Evolutionary conservation across 2,329 filamentous ascomycete genomes (phyloP).

Genomic region (Teratosphaeria destructans): DNA sequence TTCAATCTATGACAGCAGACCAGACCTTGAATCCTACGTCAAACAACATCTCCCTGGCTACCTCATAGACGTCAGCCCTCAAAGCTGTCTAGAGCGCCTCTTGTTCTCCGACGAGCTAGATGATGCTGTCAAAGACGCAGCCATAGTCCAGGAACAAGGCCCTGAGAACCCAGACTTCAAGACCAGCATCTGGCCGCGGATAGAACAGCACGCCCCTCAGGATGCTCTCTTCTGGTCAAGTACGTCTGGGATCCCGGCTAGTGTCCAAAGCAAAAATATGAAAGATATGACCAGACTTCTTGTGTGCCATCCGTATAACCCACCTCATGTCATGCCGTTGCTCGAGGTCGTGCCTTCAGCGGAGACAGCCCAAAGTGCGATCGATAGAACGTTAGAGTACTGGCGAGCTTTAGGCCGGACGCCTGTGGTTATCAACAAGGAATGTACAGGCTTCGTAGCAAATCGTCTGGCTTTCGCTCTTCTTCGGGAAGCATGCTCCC

Average conservation of each 20-base stretch:
- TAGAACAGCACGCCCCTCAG: slow-evolving; percentile 36
- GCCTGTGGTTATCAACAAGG: slow-evolving; percentile 42
- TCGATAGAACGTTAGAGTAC: slow-evolving; percentile 35
- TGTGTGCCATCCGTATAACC: slow-evolving; percentile 53
- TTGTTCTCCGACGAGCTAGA: slow-evolving; percentile 12
- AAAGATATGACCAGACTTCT: slow-evolving; percentile 37
- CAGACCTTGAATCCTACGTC: slow-evolving; percentile 38
- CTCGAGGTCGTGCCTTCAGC: slow-evolving; percentile 47
- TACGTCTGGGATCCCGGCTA: slow-evolving; percentile 48
- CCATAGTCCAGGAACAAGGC: slow-evolving; percentile 50
- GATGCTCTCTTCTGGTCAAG: slow-evolving; percentile 46
- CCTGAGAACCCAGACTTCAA: slow-evolving; percentile 47
- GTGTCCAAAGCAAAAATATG: slow-evolving; percentile 36
- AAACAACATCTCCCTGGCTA: slow-evolving; percentile 33
- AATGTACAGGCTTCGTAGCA: slow-evolving; percentile 47
- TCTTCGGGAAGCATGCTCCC: slow-evolving; percentile 44
- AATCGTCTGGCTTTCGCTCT: slow-evolving; percentile 49
- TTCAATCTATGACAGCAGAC: slow-evolving; percentile 42
- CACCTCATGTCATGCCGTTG: slow-evolving; percentile 51
- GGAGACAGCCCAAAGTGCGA: slow-evolving; percentile 28
- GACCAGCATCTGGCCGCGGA: slow-evolving; percentile 39
- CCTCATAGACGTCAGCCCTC: slow-evolving; percentile 24
- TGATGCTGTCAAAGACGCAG: slow-evolving; percentile 35
- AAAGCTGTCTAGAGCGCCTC: slow-evolving; percentile 23
- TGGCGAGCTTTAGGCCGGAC: slow-evolving; percentile 33